Conservation (phyloP, 2,329 filamentous ascomycete species). For the Alternaria sp. region DNA sequence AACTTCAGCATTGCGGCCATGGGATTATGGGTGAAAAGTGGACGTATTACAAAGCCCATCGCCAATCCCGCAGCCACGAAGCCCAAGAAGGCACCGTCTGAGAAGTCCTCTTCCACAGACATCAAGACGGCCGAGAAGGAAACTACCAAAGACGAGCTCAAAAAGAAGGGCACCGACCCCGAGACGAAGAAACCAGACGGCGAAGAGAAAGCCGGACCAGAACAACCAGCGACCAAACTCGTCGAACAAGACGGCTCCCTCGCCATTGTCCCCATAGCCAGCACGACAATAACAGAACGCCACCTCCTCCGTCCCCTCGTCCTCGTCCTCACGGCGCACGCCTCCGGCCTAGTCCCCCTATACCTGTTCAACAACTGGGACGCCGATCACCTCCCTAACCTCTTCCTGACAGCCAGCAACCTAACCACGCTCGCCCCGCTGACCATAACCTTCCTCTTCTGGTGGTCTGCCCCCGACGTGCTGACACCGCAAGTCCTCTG, state of each 20-base stretch:
- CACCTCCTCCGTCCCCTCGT: conserved; percentile 76
- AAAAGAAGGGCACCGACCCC: background rate
- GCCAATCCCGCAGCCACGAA: conserved; percentile 40
- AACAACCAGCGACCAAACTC: conserved; percentile 31
- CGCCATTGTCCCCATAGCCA: conserved; percentile 51
- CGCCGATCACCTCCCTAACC: conserved; percentile 52
- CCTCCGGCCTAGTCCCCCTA: conserved; percentile 79
- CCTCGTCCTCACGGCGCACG: conserved; percentile 76
- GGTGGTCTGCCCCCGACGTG: conserved; percentile 47
- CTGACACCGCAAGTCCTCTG: conserved; percentile 75
- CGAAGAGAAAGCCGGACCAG: conserved; percentile 48
- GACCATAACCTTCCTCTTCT: conserved; percentile 39
- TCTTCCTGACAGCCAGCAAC: conserved; percentile 47
- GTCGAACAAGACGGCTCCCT: conserved; percentile 49
- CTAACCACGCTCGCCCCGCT: conserved; percentile 47
- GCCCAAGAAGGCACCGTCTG: conserved; percentile 51
- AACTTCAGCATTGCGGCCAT: conserved; percentile 98
- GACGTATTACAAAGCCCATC: conserved; percentile 51
- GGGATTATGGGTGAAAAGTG: conserved; percentile 90
- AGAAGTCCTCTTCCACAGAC: conserved; percentile 62
- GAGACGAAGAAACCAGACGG: conserved; percentile 2
- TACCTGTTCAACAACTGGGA: conserved; percentile 84
- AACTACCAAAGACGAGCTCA: background rate
- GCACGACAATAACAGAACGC: conserved; percentile 62
- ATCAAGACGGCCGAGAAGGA: background rate